Conservation (phyloP, 139 green algal species). For the Protoeuglena noctilucae region DNA sequence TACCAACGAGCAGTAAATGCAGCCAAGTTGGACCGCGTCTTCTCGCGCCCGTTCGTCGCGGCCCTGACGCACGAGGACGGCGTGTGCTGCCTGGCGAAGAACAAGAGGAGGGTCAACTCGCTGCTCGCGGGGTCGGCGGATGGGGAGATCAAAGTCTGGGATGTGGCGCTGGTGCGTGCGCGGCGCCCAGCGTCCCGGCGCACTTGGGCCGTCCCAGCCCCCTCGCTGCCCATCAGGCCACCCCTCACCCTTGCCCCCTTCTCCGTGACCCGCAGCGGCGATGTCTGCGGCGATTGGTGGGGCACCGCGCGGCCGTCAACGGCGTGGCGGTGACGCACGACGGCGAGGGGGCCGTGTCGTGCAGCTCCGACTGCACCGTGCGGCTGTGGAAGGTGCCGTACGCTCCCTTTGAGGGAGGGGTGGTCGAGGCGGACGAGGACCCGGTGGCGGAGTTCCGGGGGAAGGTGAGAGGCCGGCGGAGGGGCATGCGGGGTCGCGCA, state of each 20-base stretch:
- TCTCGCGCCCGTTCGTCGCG: conserved; percentile 90
- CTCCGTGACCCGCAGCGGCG: neutral
- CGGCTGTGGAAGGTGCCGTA: conserved; percentile 75
- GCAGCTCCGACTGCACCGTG: conserved; percentile 66
- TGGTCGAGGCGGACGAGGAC: conserved; percentile 28
- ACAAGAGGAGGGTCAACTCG: conserved; percentile 53
- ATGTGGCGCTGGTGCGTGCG: too few species aligned
- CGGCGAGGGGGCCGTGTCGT: conserved; percentile 59
- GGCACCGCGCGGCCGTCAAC: conserved; percentile 32
- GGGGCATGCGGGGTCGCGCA: too few species aligned
- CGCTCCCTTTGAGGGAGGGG: conserved; percentile 47
- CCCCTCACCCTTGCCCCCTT: conserved; percentile 1
- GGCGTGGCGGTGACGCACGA: conserved; percentile 62
- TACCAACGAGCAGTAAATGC: conserved; percentile 27
- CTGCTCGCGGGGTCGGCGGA: conserved; percentile 59
- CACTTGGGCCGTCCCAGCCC: too few species aligned
- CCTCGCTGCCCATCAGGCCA: neutral
- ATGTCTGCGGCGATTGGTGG: too few species aligned
- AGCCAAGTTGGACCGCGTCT: conserved; percentile 58
- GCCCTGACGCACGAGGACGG: conserved; percentile 76
- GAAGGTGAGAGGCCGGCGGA: conserved; percentile 12
- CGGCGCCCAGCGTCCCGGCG: too few species aligned
- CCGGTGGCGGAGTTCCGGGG: conserved; percentile 56
- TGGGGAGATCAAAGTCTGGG: conserved; percentile 65
- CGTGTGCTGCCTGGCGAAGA: conserved; percentile 67